Percentiles rank a stretch among this genome's conserved stretches.
Conservation (phyloP, 1,284 basidiomycete genomes). For the Thecaphora thlaspeos region DNA sequence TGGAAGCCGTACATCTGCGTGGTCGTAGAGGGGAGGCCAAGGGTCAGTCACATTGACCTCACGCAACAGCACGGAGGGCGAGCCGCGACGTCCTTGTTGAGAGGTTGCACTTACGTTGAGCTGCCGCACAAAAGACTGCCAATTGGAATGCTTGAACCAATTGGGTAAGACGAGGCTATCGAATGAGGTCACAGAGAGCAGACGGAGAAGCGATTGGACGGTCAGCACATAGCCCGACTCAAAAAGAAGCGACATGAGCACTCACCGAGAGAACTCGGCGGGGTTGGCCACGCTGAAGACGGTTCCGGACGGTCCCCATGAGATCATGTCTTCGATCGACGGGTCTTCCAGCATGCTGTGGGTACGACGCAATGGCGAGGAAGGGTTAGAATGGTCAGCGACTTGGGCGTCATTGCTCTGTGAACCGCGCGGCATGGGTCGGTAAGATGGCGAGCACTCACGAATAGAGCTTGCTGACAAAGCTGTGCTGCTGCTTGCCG, state of each 20-base stretch:
- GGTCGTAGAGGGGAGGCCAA: too few species aligned
- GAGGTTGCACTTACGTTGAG: constrained; percentile 33
- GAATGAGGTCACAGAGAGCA: too few species aligned
- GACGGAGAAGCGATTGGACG: too few species aligned
- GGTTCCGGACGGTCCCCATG: constrained; percentile 42
- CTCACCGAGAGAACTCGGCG: constrained; percentile 40
- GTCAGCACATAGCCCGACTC: too few species aligned
- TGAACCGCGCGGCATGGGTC: too few species aligned
- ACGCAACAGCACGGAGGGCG: too few species aligned
- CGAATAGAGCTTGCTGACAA: constrained; percentile 50
- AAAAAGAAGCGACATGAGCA: too few species aligned
- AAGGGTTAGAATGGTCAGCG: too few species aligned
- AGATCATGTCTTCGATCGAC: constrained; percentile 42
- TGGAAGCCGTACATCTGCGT: constrained; percentile 45
- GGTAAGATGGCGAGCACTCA: constrained; percentile 1
- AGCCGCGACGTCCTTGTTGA: too few species aligned
- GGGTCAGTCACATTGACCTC: too few species aligned
- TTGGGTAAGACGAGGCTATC: constrained; percentile 40
- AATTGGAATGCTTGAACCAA: constrained; percentile 56
- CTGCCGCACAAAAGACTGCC: constrained; percentile 53
- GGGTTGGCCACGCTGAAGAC: constrained; percentile 51
- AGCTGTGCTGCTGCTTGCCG: constrained; percentile 49
- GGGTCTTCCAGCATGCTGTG: constrained; percentile 46
- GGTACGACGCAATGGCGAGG: too few species aligned
- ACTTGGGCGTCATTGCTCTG: too few species aligned